Conservation (phyloP, 2,329 filamentous ascomycete genomes). For the Talaromyces sp. region DNA sequence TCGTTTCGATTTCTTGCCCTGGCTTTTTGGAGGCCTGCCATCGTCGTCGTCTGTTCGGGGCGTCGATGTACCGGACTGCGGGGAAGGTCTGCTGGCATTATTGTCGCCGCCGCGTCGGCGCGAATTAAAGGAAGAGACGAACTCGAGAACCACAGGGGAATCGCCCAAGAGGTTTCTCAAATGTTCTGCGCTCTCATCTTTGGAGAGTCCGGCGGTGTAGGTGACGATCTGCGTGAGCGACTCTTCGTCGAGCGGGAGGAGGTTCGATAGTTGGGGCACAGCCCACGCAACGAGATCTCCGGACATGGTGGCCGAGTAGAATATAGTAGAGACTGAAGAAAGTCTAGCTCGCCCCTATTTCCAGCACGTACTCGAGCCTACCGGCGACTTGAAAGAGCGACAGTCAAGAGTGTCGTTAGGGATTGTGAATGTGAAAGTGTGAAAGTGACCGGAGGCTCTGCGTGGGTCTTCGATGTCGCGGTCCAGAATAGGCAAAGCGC, state of each 20-base stretch:
- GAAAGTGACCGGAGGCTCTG: neutral
- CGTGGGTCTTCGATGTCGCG: neutral
- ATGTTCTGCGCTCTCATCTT: conserved; percentile 72
- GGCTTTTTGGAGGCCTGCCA: conserved; percentile 19
- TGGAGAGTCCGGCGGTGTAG: conserved; percentile 73
- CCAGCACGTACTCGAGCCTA: neutral
- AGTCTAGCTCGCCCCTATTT: neutral
- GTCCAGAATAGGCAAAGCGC: neutral
- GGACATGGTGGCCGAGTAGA: conserved; percentile 18
- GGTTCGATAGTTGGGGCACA: conserved; percentile 65
- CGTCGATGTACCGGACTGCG: conserved; percentile 9
- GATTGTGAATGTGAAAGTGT: neutral
- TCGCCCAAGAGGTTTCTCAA: conserved; percentile 85
- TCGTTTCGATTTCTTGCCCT: conserved; percentile 51
- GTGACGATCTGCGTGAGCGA: conserved; percentile 79
- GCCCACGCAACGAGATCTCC: conserved; percentile 49
- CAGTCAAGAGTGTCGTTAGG: neutral
- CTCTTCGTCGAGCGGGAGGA: conserved; percentile 79
- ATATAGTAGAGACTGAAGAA: neutral
- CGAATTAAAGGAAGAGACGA: conserved; percentile 70
- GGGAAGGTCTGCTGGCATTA: conserved; percentile 6
- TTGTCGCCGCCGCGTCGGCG: conserved; percentile 42
- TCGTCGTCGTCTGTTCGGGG: conserved; percentile 9
- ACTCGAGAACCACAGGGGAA: conserved; percentile 67
- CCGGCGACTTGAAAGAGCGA: neutral